phyloP scores from a whole-genome alignment of 441 rosid genomes.

The Capsella rubella region DNA sequence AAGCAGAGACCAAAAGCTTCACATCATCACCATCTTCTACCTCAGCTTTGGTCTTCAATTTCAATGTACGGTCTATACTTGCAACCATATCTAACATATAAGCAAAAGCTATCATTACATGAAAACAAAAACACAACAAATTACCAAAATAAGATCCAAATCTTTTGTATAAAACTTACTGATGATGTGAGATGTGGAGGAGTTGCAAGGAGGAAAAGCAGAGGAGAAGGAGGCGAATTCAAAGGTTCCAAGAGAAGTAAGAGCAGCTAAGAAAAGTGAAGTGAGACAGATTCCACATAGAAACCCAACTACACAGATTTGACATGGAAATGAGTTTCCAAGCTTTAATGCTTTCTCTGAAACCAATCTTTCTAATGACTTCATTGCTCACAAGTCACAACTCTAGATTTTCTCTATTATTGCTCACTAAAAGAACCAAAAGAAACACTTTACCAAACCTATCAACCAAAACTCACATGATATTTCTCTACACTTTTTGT shows the following conservation, averaged over 20 bases:
- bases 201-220: conserved; percentile 58
- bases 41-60: conserved; percentile 44
- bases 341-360: conserved; percentile 88
- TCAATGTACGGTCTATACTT: conserved; percentile 48
- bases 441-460: conserved; percentile 34
- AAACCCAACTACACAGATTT: conserved; percentile 87
- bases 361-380: conserved; percentile 76
- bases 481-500: conserved; percentile 17
- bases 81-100: conserved; percentile 52
- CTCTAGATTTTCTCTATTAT: no score
- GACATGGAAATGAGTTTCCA: conserved; percentile 90
- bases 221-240: conserved; percentile 54
- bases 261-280: conserved; percentile 79
- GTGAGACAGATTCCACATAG: conserved; percentile 89
- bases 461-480: conserved; percentile 44
- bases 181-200: conserved; percentile 58
- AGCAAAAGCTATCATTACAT: conserved; percentile 23
- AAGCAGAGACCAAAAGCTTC: conserved; percentile 65
- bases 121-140: not conserved
- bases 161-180: conserved; percentile 43
- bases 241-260: conserved; percentile 77
- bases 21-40: conserved; percentile 46
- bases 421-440: not conserved
- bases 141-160: conserved; percentile 2
- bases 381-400: conserved; percentile 37